Evolutionary conservation across 2,329 filamentous ascomycete genomes (phyloP).

Genomic region (Penicillium sp.): DNA sequence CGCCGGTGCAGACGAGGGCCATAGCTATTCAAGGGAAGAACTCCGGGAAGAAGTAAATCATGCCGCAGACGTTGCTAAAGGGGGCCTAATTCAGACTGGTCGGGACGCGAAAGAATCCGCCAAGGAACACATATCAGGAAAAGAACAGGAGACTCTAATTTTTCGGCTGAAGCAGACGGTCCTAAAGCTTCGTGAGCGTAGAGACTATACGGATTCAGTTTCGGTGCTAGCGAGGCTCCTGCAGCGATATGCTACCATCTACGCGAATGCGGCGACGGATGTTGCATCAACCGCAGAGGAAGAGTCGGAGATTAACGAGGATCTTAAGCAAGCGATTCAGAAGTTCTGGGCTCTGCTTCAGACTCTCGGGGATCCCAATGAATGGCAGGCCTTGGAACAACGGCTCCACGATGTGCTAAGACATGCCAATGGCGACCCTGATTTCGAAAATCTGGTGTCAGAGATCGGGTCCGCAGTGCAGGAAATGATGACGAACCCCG

Average conservation of each 20-base stretch:
- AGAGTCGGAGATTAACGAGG: conserved; percentile 74
- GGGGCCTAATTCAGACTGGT: conserved; percentile 45
- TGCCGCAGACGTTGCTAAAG: conserved; percentile 50
- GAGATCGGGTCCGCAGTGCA: conserved; percentile 77
- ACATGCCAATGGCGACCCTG: conserved; percentile 76
- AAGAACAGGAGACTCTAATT: conserved; percentile 74
- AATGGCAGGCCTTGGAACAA: conserved; percentile 77
- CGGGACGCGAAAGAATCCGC: conserved; percentile 71
- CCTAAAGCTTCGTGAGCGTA: conserved; percentile 72
- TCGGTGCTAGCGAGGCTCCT: conserved; percentile 77
- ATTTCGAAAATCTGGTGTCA: conserved; percentile 78
- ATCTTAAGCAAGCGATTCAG: conserved; percentile 73
- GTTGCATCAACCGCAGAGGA: conserved; percentile 69
- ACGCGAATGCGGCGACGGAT: conserved; percentile 74
- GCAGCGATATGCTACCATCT: conserved; percentile 76
- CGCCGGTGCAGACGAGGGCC: conserved; percentile 49
- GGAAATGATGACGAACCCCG: conserved; percentile 81
- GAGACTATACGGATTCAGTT: conserved; percentile 85
- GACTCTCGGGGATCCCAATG: conserved; percentile 73
- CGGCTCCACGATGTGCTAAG: conserved; percentile 72
- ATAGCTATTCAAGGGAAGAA: conserved; percentile 64
- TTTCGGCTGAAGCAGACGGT: conserved; percentile 79
- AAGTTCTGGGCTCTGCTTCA: conserved; percentile 83
- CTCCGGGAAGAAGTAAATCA: conserved; percentile 63
- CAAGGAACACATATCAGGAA: conserved; percentile 73